Percentiles rank a stretch among this genome's conserved stretches.
Conservation (phyloP, 108 stramenopile species). For the Cyclotella baltica region DNA sequence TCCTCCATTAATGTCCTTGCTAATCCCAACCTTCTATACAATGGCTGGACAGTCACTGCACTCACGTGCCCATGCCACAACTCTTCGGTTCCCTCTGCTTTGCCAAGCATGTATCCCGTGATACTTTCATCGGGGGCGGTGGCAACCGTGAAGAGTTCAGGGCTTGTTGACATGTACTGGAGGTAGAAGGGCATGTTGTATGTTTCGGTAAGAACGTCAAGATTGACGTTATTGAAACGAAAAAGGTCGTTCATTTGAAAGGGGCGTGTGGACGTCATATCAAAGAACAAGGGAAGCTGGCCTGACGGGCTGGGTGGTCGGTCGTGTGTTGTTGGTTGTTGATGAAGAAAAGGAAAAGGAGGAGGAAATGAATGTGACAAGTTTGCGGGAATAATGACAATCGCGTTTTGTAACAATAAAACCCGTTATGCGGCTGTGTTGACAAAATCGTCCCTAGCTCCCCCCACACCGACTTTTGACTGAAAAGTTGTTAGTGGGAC, state of each 20-base stretch:
- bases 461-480: no score
- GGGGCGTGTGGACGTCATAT: slow-evolving; percentile 92
- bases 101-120: slow-evolving; percentile 91
- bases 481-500: no score
- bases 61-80: slow-evolving; percentile 99
- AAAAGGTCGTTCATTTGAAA: slow-evolving; percentile 95
- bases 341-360: no score
- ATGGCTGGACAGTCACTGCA: slow-evolving; percentile 95
- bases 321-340: no score
- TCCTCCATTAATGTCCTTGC: slow-evolving; percentile 95
- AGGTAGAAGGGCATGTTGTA: slow-evolving; percentile 91
- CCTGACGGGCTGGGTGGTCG: no score
- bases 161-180: slow-evolving; percentile 94
- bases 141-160: slow-evolving; percentile 92
- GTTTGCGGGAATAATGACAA: no score
- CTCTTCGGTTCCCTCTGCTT: slow-evolving; percentile 92
- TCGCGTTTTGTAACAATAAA: no score
- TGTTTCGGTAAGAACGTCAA: slow-evolving; percentile 97
- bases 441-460: no score
- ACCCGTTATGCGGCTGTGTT: no score
- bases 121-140: slow-evolving; percentile 77
- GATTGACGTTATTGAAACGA: slow-evolving; percentile 97
- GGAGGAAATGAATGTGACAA: no score
- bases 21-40: slow-evolving; percentile 88
- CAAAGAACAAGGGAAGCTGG: no score